phyloP scores from a whole-genome alignment of 176 grass and related monocot genomes.

The Microstegium vimineum region DNA sequence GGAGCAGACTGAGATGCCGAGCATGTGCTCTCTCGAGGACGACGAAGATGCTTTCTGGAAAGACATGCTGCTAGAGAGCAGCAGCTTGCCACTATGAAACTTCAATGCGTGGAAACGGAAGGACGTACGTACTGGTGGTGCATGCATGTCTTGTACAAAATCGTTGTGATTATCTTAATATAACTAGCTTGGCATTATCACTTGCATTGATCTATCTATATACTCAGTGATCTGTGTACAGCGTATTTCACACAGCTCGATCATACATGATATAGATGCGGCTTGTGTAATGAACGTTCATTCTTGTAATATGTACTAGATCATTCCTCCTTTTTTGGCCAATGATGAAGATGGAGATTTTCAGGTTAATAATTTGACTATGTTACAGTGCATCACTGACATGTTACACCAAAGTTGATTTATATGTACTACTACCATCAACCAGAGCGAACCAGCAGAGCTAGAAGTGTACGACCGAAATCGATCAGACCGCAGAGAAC shows the following conservation, averaged over 20 bases:
- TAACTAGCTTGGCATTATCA: background rate
- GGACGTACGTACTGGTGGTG: no score
- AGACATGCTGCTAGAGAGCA: slow-evolving; percentile 18
- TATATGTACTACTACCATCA: no score
- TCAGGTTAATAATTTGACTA: background rate
- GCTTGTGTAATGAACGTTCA: background rate
- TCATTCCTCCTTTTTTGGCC: background rate
- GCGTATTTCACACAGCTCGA: background rate
- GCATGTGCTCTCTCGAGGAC: slow-evolving; percentile 28
- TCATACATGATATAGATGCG: background rate
- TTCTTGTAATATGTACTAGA: slow-evolving; percentile 6
- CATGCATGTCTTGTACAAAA: background rate
- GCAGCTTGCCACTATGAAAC: slow-evolving; percentile 14
- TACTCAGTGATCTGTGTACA: background rate
- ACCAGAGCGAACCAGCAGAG: no score
- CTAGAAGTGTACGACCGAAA: background rate
- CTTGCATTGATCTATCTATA: background rate
- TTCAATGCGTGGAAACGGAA: background rate
- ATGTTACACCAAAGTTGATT: no score
- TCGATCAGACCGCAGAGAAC: background rate
- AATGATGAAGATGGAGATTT: background rate
- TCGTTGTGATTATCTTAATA: background rate
- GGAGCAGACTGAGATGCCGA: slow-evolving; percentile 22
- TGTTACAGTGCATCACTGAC: background rate
- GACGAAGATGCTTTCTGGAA: slow-evolving; percentile 36